These are phyloP conservation scores for Tephrocybe sp. DNA, from an alignment of 768 basidiomycete species.

Conservation along the genomic window DNA sequence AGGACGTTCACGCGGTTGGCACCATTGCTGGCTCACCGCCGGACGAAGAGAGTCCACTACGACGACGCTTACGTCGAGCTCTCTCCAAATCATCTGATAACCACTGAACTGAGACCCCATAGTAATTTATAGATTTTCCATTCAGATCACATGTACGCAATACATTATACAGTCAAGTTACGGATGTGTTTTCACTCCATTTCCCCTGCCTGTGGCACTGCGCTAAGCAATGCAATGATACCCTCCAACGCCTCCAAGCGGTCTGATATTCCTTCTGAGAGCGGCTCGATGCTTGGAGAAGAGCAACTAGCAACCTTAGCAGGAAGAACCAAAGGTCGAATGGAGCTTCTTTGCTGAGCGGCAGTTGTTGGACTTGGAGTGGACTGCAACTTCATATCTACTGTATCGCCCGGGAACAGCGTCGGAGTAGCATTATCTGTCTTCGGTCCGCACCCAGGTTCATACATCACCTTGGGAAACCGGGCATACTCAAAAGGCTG, in stretches of 20 bases:
- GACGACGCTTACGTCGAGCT: constrained; percentile 26
- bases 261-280: background rate
- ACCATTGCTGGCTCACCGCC: constrained; percentile 15
- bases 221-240: constrained; percentile 17
- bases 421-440: background rate
- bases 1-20: constrained; percentile 13
- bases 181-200: background rate
- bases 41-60: constrained; percentile 24
- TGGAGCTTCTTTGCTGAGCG: background rate
- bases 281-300: background rate
- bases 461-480: constrained; percentile 8
- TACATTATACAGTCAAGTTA: background rate
- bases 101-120: no score
- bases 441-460: background rate
- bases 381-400: background rate
- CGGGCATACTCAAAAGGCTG: background rate
- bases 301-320: constrained; percentile 3
- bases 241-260: constrained; percentile 12
- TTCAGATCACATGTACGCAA: background rate
- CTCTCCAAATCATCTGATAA: constrained; percentile 23
- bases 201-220: background rate
- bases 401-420: background rate
- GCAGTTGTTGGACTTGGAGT: background rate
- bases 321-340: constrained; percentile 10
- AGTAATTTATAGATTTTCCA: background rate